Conservation (phyloP, 2,329 filamentous ascomycete species). For the Fusarium torreyae region DNA sequence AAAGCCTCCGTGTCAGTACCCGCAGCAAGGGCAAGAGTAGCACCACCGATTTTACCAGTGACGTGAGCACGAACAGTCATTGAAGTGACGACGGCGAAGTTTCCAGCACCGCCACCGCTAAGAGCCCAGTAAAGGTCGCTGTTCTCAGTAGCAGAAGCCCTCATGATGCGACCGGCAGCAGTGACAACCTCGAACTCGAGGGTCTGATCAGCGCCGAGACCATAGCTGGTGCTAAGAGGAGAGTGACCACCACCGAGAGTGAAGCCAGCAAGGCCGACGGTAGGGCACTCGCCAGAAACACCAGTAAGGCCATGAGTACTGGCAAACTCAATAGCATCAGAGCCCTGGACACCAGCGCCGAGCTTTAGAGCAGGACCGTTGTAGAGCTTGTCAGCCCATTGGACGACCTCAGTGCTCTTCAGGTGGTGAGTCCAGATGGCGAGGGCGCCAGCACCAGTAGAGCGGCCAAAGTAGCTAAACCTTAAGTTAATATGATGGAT, state of each 20-base stretch:
- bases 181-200: slow-evolving; percentile 71
- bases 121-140: slow-evolving; percentile 76
- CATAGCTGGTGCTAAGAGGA: slow-evolving; percentile 66
- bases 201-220: slow-evolving; percentile 72
- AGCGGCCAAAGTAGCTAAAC: slow-evolving; percentile 62
- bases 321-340: slow-evolving; percentile 64
- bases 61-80: slow-evolving; percentile 68
- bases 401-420: slow-evolving; percentile 57
- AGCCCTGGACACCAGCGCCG: slow-evolving; percentile 68
- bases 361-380: slow-evolving; percentile 67
- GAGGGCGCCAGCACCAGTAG: slow-evolving; percentile 65
- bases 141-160: slow-evolving; percentile 63
- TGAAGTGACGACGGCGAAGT: slow-evolving; percentile 70
- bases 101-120: slow-evolving; percentile 71
- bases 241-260: slow-evolving; percentile 71
- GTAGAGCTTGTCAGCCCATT: slow-evolving; percentile 62
- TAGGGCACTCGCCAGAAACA: slow-evolving; percentile 69
- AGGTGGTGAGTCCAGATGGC: slow-evolving; percentile 61
- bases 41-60: slow-evolving; percentile 55
- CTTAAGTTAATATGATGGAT: not conserved
- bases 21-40: slow-evolving; percentile 44
- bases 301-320: slow-evolving; percentile 63
- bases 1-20: slow-evolving; percentile 36
- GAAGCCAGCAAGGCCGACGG: slow-evolving; percentile 73
- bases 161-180: slow-evolving; percentile 63